Evolutionary conservation across 495 filamentous ascomycete genomes (phyloP).

Genomic region (Tuber borchii): DNA sequence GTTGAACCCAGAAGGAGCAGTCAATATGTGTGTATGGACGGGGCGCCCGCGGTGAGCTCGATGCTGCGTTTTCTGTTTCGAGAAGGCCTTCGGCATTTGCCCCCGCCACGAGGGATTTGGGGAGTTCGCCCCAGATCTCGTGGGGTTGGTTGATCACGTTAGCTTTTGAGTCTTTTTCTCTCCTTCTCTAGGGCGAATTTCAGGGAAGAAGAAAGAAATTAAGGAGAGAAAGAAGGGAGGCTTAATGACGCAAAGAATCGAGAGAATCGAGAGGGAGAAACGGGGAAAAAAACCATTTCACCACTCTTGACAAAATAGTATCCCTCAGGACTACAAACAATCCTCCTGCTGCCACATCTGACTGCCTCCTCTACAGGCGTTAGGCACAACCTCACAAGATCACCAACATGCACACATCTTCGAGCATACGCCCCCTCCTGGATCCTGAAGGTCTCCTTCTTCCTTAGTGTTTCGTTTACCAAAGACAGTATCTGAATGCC

Average conservation of each 20-base stretch:
- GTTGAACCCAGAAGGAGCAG: background rate
- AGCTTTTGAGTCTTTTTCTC: background rate
- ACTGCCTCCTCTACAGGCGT: background rate
- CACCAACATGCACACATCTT: background rate
- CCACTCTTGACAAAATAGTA: background rate
- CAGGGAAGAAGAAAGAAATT: background rate
- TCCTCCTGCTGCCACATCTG: background rate
- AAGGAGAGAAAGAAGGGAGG: background rate
- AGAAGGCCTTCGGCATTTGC: background rate
- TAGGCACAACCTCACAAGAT: background rate
- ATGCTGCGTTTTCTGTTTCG: background rate
- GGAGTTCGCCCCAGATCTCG: background rate
- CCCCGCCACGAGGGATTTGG: background rate
- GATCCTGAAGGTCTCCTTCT: background rate
- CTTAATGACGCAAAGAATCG: background rate
- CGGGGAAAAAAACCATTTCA: background rate
- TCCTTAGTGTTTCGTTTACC: background rate
- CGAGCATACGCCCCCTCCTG: background rate
- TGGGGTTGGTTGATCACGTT: background rate
- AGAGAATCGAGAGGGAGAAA: background rate
- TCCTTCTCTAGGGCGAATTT: background rate
- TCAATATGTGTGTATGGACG: background rate
- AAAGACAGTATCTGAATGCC: background rate
- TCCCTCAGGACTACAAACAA: background rate
- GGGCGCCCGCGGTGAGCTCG: background rate